Percentiles rank a stretch among this genome's conserved stretches.
phyloP scores from a whole-genome alignment of 1,284 basidiomycete species.

The Cutaneotrichosporon dermatis region DNA sequence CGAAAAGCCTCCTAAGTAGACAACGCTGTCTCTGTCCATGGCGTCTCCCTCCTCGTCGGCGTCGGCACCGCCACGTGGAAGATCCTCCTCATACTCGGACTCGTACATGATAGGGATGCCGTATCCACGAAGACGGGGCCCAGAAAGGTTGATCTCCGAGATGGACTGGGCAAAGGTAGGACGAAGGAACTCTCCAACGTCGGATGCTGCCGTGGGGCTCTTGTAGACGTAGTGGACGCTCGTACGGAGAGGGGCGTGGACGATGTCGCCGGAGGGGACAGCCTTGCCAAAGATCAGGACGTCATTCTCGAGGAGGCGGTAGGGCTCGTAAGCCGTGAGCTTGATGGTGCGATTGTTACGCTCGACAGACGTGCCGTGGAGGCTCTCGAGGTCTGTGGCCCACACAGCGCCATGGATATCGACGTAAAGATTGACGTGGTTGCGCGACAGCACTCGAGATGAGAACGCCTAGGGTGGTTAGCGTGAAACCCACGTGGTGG shows the following conservation, averaged over 20 bases:
- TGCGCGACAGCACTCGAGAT: slow-evolving; percentile 31
- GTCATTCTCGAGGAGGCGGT: slow-evolving; percentile 26
- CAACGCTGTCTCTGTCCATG: neutral
- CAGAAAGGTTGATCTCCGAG: neutral
- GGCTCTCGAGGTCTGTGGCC: slow-evolving; percentile 29
- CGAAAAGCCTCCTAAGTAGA: neutral
- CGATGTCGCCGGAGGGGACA: slow-evolving; percentile 10
- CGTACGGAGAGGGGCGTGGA: slow-evolving; percentile 4
- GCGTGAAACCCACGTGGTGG: neutral
- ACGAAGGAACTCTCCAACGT: neutral
- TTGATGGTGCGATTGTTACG: neutral
- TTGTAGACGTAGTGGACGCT: slow-evolving; percentile 5
- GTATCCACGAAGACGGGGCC: slow-evolving; percentile 6
- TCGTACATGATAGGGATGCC: slow-evolving; percentile 15
- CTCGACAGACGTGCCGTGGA: slow-evolving; percentile 30
- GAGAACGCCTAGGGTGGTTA: slow-evolving; percentile 19
- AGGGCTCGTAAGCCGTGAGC: slow-evolving; percentile 9
- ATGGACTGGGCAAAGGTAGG: neutral
- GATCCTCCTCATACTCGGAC: slow-evolving; percentile 14
- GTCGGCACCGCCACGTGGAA: slow-evolving; percentile 5
- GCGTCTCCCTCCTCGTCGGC: slow-evolving; percentile 1
- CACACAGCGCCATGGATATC: slow-evolving; percentile 24
- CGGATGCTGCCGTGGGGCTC: neutral
- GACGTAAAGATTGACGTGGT: slow-evolving; percentile 28
- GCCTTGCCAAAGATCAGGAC: slow-evolving; percentile 41